Conservation (phyloP, 805 yeast species). For the Candida maris region DNA sequence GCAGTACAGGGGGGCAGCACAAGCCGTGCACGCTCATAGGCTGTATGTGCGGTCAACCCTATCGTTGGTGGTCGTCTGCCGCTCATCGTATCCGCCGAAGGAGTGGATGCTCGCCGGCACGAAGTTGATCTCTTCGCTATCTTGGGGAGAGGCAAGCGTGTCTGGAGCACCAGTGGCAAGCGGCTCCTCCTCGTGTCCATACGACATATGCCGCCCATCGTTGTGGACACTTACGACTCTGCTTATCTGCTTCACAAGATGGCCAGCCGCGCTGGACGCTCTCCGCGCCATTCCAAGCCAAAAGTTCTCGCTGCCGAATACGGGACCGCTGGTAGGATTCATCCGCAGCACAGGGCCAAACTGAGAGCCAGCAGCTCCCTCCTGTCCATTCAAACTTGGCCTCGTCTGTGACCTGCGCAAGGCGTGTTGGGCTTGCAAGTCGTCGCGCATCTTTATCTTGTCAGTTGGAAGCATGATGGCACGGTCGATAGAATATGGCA, state of each 20-base stretch:
- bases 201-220: too few species aligned
- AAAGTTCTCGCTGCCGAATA: constrained; percentile 3
- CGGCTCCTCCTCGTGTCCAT: too few species aligned
- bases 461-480: constrained; percentile 85
- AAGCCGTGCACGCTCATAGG: too few species aligned
- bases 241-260: background rate
- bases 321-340: constrained; percentile 11
- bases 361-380: constrained; percentile 5
- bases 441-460: constrained; percentile 58
- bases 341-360: constrained; percentile 12
- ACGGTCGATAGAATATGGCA: constrained; percentile 89
- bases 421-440: constrained; percentile 50
- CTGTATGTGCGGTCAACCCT: too few species aligned
- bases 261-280: constrained; percentile 13
- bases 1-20: too few species aligned
- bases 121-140: background rate
- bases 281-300: constrained; percentile 10
- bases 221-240: background rate
- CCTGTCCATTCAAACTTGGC: constrained; percentile 6
- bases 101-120: background rate
- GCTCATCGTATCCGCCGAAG: background rate
- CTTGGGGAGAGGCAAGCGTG: background rate
- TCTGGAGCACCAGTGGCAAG: too few species aligned
- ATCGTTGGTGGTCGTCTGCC: too few species aligned
- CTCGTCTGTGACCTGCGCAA: constrained; percentile 27